A percentile compares a stretch with the other conserved stretches of the same genome.
phyloP scores from a whole-genome alignment of 257 asterid genomes.

The Mentha longifolia region DNA sequence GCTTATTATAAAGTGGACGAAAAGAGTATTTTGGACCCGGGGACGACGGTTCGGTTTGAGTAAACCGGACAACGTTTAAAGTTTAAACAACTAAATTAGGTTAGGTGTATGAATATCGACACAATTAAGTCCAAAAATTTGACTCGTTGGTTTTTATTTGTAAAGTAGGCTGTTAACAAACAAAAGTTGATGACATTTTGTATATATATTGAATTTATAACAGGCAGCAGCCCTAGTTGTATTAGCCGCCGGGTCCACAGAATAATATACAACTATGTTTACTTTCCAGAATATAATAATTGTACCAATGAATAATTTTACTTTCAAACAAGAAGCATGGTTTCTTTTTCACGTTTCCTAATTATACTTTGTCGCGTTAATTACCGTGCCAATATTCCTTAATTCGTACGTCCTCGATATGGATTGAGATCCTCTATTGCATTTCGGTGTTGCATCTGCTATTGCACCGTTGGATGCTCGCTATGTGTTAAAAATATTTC shows the following conservation, averaged over 20 bases:
- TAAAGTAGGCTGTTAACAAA: too few relatives aligned
- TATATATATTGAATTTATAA: background rate
- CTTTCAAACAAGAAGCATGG: background rate
- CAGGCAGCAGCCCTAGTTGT: background rate
- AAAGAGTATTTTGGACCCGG: too few relatives aligned
- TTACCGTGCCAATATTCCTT: too few relatives aligned
- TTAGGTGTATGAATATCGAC: too few relatives aligned
- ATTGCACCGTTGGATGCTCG: too few relatives aligned
- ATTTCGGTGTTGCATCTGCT: too few relatives aligned
- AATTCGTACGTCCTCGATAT: too few relatives aligned
- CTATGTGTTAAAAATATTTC: too few relatives aligned
- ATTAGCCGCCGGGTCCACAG: constrained; percentile 35
- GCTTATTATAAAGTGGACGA: too few relatives aligned
- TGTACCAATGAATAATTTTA: background rate
- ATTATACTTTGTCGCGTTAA: background rate
- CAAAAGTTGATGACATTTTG: background rate
- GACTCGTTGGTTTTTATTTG: too few relatives aligned
- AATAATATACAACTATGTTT: background rate
- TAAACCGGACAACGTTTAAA: background rate
- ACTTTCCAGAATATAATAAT: background rate
- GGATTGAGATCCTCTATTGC: too few relatives aligned
- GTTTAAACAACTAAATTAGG: background rate
- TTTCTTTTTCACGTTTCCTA: background rate
- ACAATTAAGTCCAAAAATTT: too few relatives aligned
- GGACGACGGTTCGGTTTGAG: background rate